These are phyloP conservation scores for Solanum ossicruentum DNA, from an alignment of 257 asterid genomes.

Conservation along the genomic window DNA sequence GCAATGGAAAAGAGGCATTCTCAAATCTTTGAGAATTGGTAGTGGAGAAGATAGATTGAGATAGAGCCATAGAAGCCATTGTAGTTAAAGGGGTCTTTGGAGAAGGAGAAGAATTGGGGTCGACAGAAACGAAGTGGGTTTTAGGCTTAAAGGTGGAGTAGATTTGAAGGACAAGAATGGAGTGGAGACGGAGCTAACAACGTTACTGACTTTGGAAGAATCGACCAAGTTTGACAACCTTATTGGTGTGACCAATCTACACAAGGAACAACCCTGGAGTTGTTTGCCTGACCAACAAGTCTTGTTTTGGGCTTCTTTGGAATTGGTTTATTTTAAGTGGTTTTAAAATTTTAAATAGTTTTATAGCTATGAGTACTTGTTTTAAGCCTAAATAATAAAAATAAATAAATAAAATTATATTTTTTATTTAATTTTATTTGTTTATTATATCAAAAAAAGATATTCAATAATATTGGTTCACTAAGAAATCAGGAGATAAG, in stretches of 20 bases:
- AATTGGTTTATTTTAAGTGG: too few relatives aligned
- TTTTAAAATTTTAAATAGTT: too few relatives aligned
- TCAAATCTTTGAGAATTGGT: conserved; percentile 12
- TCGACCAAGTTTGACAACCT: background rate
- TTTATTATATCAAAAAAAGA: too few relatives aligned
- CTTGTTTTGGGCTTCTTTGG: too few relatives aligned
- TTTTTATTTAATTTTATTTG: too few relatives aligned
- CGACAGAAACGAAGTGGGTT: background rate
- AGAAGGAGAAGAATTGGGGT: background rate
- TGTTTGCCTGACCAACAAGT: background rate
- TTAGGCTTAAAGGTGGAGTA: background rate
- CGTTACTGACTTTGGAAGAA: background rate
- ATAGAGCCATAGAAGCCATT: conserved; percentile 64
- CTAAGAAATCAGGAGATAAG: too few relatives aligned
- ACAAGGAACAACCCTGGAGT: background rate
- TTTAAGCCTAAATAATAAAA: too few relatives aligned
- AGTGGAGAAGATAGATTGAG: conserved; percentile 40
- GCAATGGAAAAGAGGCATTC: conserved; percentile 14
- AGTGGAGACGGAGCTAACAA: background rate
- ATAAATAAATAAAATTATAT: too few relatives aligned
- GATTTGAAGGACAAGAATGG: background rate
- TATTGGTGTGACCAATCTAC: background rate
- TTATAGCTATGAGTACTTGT: too few relatives aligned
- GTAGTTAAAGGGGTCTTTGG: background rate
- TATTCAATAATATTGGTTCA: too few relatives aligned